A percentile compares a stretch with the other conserved stretches of the same genome.
These are phyloP conservation scores for Aspergillus sclerotialis DNA, from an alignment of 2,329 filamentous ascomycete genomes.

Conservation along the genomic window DNA sequence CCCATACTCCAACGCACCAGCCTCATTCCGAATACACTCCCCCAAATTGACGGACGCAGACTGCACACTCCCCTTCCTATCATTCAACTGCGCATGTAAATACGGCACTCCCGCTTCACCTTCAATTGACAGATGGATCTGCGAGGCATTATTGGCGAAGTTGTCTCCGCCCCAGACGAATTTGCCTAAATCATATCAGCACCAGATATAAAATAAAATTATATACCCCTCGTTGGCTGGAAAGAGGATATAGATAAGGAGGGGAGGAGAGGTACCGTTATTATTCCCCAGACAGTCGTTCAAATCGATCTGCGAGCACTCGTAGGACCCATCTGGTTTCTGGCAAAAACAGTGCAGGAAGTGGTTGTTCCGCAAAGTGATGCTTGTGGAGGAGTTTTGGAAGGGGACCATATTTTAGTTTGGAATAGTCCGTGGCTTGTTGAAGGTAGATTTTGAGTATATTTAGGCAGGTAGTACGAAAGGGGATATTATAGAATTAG, in stretches of 20 bases:
- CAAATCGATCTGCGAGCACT: constrained; percentile 2
- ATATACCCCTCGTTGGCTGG: neutral
- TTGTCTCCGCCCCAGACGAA: constrained; percentile 8
- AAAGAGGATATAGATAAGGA: no score
- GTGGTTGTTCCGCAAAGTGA: constrained; percentile 6
- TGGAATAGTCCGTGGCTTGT: no score
- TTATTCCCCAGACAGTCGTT: constrained; percentile 6
- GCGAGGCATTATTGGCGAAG: constrained; percentile 7
- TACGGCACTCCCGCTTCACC: constrained; percentile 3
- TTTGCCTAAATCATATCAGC: constrained; percentile 2
- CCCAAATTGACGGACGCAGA: constrained; percentile 7
- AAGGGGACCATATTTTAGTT: constrained; percentile 5
- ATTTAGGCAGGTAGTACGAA: no score
- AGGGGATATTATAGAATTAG: no score
- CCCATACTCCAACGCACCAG: constrained; percentile 4
- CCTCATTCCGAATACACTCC: constrained; percentile 5
- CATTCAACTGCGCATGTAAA: constrained; percentile 9
- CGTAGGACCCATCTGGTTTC: constrained; percentile 1
- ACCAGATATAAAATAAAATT: neutral
- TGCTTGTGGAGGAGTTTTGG: constrained; percentile 6
- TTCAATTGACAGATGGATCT: constrained; percentile 8
- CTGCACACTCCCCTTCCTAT: constrained; percentile 8
- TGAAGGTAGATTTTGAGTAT: no score
- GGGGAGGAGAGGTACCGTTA: constrained; percentile 3
- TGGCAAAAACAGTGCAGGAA: constrained; percentile 5